These are phyloP conservation scores for Meredithiella fracta DNA, from an alignment of 2,329 filamentous ascomycete genomes.

Conservation along the genomic window DNA sequence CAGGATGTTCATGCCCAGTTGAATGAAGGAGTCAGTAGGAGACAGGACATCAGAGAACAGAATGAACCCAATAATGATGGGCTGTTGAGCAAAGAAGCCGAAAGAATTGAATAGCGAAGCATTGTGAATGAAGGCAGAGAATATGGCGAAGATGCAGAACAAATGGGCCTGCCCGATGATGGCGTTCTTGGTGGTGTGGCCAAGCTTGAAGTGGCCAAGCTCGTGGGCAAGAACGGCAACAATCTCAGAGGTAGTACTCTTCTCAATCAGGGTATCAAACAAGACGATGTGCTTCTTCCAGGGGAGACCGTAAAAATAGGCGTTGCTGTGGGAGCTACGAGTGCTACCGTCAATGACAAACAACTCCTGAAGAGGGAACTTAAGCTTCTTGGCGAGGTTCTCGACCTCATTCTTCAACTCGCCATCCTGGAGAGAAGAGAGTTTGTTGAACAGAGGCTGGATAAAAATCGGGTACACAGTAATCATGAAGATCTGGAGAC, in stretches of 20 bases:
- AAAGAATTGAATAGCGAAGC: constrained; percentile 77
- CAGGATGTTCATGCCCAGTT: constrained; percentile 89
- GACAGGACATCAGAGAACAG: constrained; percentile 93
- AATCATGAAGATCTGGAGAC: constrained; percentile 83
- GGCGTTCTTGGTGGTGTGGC: constrained; percentile 51
- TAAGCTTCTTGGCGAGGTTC: constrained; percentile 60
- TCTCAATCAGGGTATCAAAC: constrained; percentile 93
- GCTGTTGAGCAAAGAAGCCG: constrained; percentile 66
- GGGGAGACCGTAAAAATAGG: constrained; percentile 90
- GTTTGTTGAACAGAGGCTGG: constrained; percentile 92
- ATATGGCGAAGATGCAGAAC: constrained; percentile 91
- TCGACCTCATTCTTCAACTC: constrained; percentile 80
- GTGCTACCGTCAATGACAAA: constrained; percentile 91
- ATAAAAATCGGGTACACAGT: constrained; percentile 93
- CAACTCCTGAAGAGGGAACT: constrained; percentile 83
- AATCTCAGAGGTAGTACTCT: constrained; percentile 81
- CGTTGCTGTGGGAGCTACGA: constrained; percentile 73
- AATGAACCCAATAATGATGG: constrained; percentile 93
- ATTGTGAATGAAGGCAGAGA: constrained; percentile 97
- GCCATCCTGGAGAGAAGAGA: constrained; percentile 78
- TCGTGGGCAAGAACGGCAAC: constrained; percentile 91
- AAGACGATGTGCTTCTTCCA: constrained; percentile 99
- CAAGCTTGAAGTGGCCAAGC: constrained; percentile 90
- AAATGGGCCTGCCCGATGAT: constrained; percentile 51
- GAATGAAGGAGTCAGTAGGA: constrained; percentile 86